phyloP scores from a whole-genome alignment of 208 protist species.

The Crithidia brevicula region DNA sequence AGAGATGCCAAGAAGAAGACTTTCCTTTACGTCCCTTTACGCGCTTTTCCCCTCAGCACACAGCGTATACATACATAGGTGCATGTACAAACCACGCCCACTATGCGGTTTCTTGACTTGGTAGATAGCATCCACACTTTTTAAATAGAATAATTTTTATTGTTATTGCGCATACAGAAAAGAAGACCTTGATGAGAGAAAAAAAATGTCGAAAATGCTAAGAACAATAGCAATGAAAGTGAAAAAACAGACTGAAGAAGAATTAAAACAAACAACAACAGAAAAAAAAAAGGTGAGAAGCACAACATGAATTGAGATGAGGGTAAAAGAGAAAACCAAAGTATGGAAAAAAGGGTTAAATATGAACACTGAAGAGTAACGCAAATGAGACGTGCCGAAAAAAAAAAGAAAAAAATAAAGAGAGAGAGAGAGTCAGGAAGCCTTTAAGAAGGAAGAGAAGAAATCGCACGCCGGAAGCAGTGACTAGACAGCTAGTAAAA shows the following conservation, averaged over 20 bases:
- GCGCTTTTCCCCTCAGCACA: too few species aligned
- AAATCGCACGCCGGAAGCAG: too few species aligned
- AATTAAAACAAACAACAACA: neutral
- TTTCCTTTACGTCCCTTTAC: too few species aligned
- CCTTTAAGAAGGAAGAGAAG: neutral
- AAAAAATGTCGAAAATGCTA: neutral
- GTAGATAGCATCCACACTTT: too few species aligned
- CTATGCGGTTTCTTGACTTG: too few species aligned
- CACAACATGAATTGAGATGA: neutral
- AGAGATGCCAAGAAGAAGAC: too few species aligned
- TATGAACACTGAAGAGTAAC: neutral
- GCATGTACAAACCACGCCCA: too few species aligned
- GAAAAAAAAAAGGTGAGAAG: neutral
- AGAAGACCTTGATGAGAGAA: neutral
- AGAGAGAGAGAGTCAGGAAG: constrained; percentile 18
- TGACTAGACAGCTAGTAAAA: too few species aligned
- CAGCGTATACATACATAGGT: too few species aligned
- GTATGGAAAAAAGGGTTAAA: neutral
- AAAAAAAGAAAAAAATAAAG: neutral
- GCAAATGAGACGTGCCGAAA: neutral
- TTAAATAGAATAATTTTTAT: too few species aligned
- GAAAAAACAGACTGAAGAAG: neutral
- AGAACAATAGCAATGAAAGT: neutral
- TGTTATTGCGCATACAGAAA: neutral
- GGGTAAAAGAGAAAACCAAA: neutral